Percentiles rank a stretch among this genome's conserved stretches.
Conservation (phyloP, 257 asterid species). For the Plantago major region DNA sequence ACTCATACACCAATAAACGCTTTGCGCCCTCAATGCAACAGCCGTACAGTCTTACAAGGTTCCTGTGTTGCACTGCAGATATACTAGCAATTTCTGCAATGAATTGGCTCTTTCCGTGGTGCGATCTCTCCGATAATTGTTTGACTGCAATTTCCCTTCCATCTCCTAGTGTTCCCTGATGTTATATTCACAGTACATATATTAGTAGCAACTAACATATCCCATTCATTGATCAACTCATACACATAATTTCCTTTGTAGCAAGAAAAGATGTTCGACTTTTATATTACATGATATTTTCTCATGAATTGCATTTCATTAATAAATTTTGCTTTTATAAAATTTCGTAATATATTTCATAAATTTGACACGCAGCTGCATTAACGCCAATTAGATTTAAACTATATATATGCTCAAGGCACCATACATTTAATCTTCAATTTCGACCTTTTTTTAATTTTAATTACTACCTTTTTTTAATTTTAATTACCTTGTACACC, state of each 20-base stretch:
- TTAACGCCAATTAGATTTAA: no score
- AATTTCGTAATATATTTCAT: background rate
- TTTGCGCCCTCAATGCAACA: conserved; percentile 81
- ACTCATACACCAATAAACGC: conserved; percentile 78
- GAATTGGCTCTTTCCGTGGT: conserved; percentile 79
- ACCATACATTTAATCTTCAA: no score
- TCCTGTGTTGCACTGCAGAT: conserved; percentile 89
- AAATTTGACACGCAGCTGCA: background rate
- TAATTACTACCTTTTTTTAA: conserved; percentile 32
- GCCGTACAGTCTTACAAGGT: conserved; percentile 74
- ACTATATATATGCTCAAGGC: no score
- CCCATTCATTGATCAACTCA: background rate
- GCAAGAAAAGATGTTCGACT: no score
- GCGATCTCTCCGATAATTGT: conserved; percentile 70
- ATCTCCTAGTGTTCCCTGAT: conserved; percentile 65
- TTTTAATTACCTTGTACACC: conserved; percentile 59
- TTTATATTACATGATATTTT: no score
- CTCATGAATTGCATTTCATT: no score
- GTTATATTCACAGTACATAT: background rate
- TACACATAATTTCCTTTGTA: no score
- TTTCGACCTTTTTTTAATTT: no score
- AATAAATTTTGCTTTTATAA: no score
- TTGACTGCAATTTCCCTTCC: conserved; percentile 74
- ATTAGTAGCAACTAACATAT: background rate
- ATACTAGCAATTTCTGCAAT: conserved; percentile 84